A percentile compares a stretch with the other conserved stretches of the same genome.
These are phyloP conservation scores for Canna indica DNA, from an alignment of 176 grass and related monocot species.

Conservation along the genomic window DNA sequence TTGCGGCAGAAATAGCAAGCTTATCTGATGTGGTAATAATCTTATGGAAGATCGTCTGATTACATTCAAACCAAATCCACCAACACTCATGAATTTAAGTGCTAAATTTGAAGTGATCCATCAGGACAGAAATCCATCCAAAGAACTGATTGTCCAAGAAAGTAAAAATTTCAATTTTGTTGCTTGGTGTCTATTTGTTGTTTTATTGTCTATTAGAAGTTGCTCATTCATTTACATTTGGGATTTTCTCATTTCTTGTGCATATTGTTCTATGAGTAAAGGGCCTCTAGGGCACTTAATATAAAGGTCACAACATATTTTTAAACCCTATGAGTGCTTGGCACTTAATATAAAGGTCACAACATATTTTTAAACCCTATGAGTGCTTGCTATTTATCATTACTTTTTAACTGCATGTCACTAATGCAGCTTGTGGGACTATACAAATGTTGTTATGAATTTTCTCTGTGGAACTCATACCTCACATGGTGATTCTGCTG, in stretches of 20 bases:
- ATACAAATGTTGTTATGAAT: slow-evolving; percentile 96
- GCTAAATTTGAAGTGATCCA: too few relatives aligned
- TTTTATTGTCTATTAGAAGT: neutral
- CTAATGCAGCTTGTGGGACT: slow-evolving; percentile 84
- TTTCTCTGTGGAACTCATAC: slow-evolving; percentile 68
- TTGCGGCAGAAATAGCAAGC: too few relatives aligned
- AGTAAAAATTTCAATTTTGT: too few relatives aligned
- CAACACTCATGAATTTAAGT: too few relatives aligned
- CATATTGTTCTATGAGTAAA: neutral
- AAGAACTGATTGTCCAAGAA: too few relatives aligned
- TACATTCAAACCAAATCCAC: too few relatives aligned
- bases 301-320: neutral
- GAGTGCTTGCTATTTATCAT: slow-evolving; percentile 15
- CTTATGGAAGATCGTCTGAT: too few relatives aligned
- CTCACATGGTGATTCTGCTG: slow-evolving; percentile 34
- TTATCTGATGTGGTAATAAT: too few relatives aligned
- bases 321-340: neutral
- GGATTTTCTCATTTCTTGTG: neutral
- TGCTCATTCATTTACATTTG: neutral
- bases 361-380: neutral
- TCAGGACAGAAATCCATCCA: too few relatives aligned
- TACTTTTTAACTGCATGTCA: slow-evolving; percentile 21
- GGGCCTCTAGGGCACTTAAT: neutral
- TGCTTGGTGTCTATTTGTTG: neutral
- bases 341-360: too few relatives aligned